These are phyloP conservation scores for Cornus kousa DNA, from an alignment of 148 eudicot genomes.

Conservation along the genomic window DNA sequence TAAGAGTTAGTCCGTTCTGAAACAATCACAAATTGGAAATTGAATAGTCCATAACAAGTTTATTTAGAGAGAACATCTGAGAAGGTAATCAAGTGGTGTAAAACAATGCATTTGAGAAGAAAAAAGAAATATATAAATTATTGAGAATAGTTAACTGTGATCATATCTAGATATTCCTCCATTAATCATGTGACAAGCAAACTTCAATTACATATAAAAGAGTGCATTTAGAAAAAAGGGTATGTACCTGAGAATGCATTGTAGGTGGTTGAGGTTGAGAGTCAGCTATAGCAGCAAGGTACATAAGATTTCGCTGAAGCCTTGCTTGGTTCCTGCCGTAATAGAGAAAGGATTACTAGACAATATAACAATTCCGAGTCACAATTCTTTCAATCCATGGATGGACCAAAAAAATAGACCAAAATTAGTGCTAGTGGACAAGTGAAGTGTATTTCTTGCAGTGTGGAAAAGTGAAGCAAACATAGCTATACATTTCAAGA, in stretches of 20 bases:
- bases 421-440: no score
- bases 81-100: background rate
- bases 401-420: no score
- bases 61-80: no score
- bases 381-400: no score
- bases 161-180: background rate
- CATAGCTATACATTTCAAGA: no score
- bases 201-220: background rate
- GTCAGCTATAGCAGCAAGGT: slow-evolving; percentile 94
- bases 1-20: background rate
- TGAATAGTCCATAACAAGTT: background rate
- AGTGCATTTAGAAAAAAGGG: background rate
- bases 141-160: background rate
- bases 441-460: no score
- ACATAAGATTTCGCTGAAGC: slow-evolving; percentile 85
- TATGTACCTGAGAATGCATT: slow-evolving; percentile 70
- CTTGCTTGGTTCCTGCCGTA: slow-evolving; percentile 75
- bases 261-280: slow-evolving; percentile 79
- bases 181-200: background rate
- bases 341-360: background rate
- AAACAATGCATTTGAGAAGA: background rate
- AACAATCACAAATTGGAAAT: background rate
- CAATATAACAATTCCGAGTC: no score
- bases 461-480: no score
- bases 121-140: background rate